phyloP scores from a whole-genome alignment of 129 eudicot species.

The Rutidosis leptorrhynchoides region DNA sequence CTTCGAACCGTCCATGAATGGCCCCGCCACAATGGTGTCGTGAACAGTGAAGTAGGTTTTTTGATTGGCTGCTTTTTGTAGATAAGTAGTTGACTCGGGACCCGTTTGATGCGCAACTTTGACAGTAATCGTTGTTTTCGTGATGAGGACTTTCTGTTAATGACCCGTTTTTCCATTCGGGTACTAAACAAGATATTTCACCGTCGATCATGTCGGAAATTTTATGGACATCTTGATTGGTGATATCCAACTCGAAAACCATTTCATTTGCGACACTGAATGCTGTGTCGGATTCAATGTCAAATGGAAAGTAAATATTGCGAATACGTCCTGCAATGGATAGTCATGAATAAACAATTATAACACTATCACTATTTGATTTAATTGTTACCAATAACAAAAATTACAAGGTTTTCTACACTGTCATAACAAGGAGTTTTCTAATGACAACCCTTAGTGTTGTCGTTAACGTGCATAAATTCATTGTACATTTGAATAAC shows the following conservation, averaged over 20 bases:
- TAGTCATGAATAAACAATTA: neutral
- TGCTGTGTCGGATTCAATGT: slow-evolving; percentile 75
- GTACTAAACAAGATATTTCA: slow-evolving; percentile 61
- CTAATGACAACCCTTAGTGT: too few relatives aligned
- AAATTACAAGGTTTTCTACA: neutral
- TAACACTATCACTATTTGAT: neutral
- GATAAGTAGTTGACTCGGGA: slow-evolving; percentile 35
- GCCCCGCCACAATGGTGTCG: slow-evolving; percentile 49
- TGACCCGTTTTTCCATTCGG: slow-evolving; percentile 58
- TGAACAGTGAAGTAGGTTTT: slow-evolving; percentile 36
- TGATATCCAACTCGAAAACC: slow-evolving; percentile 77
- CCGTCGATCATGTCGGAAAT: slow-evolving; percentile 89
- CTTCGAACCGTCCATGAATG: slow-evolving; percentile 83
- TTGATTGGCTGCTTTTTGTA: slow-evolving; percentile 35
- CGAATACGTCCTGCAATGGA: slow-evolving; percentile 67
- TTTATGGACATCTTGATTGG: slow-evolving; percentile 79
- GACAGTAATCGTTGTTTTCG: slow-evolving; percentile 36
- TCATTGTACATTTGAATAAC: too few relatives aligned
- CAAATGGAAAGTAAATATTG: slow-evolving; percentile 84
- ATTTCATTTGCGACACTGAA: slow-evolving; percentile 77
- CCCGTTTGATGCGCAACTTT: slow-evolving; percentile 31
- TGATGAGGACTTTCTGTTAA: slow-evolving; percentile 34
- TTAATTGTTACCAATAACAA: neutral
- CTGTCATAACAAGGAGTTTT: too few relatives aligned
- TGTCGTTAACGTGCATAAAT: too few relatives aligned